phyloP scores from a whole-genome alignment of 129 eudicot genomes.

The Kitagawia praeruptora region DNA sequence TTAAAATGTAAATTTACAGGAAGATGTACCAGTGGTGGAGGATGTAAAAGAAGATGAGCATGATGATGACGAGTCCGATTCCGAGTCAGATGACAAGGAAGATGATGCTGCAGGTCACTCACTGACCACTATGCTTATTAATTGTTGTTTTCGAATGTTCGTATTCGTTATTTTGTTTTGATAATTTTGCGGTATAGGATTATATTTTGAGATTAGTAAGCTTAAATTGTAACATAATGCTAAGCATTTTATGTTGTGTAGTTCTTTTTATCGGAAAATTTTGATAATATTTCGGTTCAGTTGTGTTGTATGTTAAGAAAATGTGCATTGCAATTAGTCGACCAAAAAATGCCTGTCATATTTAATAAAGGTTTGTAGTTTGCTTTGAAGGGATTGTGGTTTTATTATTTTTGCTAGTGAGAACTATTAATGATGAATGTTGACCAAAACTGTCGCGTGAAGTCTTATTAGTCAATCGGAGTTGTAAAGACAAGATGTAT shows the following conservation, averaged over 20 bases:
- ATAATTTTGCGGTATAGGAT: not conserved
- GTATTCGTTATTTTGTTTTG: not conserved
- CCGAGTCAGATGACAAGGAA: slow-evolving; percentile 40
- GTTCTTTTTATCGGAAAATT: too few relatives aligned
- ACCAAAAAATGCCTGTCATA: not conserved
- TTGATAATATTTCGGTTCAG: not conserved
- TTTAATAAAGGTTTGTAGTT: not conserved
- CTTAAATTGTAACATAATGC: not conserved
- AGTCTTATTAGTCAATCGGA: not conserved
- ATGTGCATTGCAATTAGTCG: not conserved
- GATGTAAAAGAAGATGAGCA: slow-evolving; percentile 88
- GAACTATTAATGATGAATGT: not conserved
- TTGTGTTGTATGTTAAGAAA: not conserved
- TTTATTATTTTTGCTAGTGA: too few relatives aligned
- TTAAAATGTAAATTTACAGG: slow-evolving; percentile 10
- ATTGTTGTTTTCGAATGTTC: not conserved
- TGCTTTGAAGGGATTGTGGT: not conserved
- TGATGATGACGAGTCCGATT: slow-evolving; percentile 65
- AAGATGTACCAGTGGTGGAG: slow-evolving; percentile 66
- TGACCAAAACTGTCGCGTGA: too few relatives aligned
- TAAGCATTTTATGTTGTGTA: not conserved
- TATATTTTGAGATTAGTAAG: too few relatives aligned
- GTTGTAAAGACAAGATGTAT: not conserved
- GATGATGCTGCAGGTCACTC: slow-evolving; percentile 26
- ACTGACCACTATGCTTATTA: not conserved